Percentiles rank a stretch among this genome's conserved stretches.
These are phyloP conservation scores for Saccharomycopsis babjevae DNA, from an alignment of 805 yeast genomes.

Conservation along the genomic window DNA sequence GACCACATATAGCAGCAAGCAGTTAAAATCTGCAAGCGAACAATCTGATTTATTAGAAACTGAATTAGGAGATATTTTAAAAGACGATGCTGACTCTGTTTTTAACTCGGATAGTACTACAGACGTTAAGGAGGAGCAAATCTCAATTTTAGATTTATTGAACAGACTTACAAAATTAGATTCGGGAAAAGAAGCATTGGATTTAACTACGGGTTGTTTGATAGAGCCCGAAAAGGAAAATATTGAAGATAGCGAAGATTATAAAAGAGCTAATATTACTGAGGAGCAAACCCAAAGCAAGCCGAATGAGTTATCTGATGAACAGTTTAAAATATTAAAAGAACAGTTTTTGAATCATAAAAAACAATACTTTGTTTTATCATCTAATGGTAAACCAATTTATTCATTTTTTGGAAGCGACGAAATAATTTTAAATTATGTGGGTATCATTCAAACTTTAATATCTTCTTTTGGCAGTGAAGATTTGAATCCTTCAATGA, in stretches of 20 bases:
- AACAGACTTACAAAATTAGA: background rate
- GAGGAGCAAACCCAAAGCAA: background rate
- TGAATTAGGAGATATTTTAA: background rate
- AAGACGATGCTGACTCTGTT: background rate
- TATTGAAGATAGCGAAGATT: background rate
- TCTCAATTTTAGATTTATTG: constrained; percentile 5
- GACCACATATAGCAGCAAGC: background rate
- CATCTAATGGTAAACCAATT: constrained; percentile 83
- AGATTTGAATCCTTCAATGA: constrained; percentile 15
- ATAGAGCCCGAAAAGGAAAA: background rate
- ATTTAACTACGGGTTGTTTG: background rate
- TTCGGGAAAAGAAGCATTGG: background rate
- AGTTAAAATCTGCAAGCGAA: constrained; percentile 3
- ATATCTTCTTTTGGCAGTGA: constrained; percentile 54
- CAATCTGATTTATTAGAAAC: background rate
- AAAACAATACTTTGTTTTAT: constrained; percentile 71
- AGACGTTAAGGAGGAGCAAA: background rate
- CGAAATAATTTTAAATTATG: constrained; percentile 53
- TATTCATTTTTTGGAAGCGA: constrained; percentile 71
- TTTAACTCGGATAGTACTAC: background rate
- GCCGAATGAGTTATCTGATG: background rate
- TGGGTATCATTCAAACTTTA: constrained; percentile 75
- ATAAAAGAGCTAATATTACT: no score
- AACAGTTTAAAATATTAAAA: background rate
- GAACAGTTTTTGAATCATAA: constrained; percentile 22